phyloP scores from a whole-genome alignment of 1,284 basidiomycete species.

The Stereum hirsutum region DNA sequence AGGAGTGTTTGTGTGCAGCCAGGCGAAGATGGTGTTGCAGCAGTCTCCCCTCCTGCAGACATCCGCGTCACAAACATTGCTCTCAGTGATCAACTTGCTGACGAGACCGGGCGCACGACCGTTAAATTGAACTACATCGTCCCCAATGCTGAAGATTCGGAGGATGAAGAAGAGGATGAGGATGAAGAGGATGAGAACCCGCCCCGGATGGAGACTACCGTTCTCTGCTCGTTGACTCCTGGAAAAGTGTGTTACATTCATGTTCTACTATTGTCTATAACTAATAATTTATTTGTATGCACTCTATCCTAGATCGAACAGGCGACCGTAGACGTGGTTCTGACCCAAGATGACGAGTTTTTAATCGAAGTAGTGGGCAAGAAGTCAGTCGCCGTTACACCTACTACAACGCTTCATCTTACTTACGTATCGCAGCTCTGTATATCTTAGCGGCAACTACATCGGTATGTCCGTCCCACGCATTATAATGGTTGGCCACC shows the following conservation, averaged over 20 bases:
- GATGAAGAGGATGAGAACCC: conserved; percentile 34
- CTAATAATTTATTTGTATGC: neutral
- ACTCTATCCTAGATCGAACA: conserved; percentile 79
- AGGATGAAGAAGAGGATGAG: conserved; percentile 44
- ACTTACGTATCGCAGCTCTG: conserved; percentile 36
- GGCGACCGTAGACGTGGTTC: conserved; percentile 63
- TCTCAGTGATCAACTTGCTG: conserved; percentile 65
- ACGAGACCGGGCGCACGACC: conserved; percentile 60
- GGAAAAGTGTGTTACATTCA: conserved; percentile 45
- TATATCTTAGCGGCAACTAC: conserved; percentile 90
- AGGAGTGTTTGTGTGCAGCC: conserved; percentile 59
- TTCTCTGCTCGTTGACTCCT: conserved; percentile 64
- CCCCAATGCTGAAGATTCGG: conserved; percentile 33
- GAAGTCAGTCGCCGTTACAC: conserved; percentile 74
- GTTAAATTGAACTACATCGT: conserved; percentile 69
- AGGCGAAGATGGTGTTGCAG: conserved; percentile 53
- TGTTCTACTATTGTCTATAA: neutral
- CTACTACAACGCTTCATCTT: conserved; percentile 1
- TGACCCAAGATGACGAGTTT: conserved; percentile 65
- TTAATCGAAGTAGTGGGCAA: conserved; percentile 74
- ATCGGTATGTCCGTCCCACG: conserved; percentile 41
- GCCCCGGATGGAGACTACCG: conserved; percentile 32
- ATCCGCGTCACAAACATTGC: conserved; percentile 81
- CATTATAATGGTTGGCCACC: neutral
- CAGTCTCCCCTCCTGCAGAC: conserved; percentile 60